Base-by-base conservation (phyloP, 2,329 filamentous ascomycete species). In the Monosporascus sp. region DNA sequence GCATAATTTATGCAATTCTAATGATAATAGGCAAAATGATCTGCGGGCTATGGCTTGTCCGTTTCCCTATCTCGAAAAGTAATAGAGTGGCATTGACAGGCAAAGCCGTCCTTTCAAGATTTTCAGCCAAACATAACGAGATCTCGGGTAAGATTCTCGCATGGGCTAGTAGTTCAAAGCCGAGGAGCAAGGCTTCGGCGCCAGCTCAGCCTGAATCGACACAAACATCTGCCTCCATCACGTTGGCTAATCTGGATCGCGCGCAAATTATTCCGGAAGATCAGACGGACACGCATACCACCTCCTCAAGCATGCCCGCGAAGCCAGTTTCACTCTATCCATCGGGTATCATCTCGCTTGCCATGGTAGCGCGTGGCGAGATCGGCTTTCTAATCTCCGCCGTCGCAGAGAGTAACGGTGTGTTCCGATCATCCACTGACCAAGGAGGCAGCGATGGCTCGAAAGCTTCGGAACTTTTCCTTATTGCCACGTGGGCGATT, bases 351-450 rank as follows among this genome's bases (percentile, higher is more conserved):
- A 70, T 92, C 0, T 85, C 85, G 0, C 74, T 79, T n/a, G 78
- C 75, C 3, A 93, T 93, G 88, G 80, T 87, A 0, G 83, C 89
- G 0, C 78, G 88, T n/a, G 89, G 89, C 1, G 89, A 94, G 65
- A 89, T 93, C 37, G 88, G 88, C 0, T 91, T 91, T 56, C 68
- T 94, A 43, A 89, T 94, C 56, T 84, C 85, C 1, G 82, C 85
- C 0, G 68, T 91, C 0, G 86, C 86, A 0, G 78, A 89, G 61
- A 77, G 72, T 48, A 72, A 74, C 1, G 72, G 74, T 0, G 67
- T 78, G 11, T 79, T 79, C 49, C 56, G 55, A 3, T 48, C 47
- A 7, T 24, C 55, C 2, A 59, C 60, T 6, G 26, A 28, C 26
- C 26, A 57, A 60, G 24, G 14, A 45, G 40, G 26, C 26, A 28